Evolutionary conservation across 2,329 filamentous ascomycete genomes (phyloP), one percentile per base, ranked within the genome.

Genomic region (Monosporascus sp.): DNA sequence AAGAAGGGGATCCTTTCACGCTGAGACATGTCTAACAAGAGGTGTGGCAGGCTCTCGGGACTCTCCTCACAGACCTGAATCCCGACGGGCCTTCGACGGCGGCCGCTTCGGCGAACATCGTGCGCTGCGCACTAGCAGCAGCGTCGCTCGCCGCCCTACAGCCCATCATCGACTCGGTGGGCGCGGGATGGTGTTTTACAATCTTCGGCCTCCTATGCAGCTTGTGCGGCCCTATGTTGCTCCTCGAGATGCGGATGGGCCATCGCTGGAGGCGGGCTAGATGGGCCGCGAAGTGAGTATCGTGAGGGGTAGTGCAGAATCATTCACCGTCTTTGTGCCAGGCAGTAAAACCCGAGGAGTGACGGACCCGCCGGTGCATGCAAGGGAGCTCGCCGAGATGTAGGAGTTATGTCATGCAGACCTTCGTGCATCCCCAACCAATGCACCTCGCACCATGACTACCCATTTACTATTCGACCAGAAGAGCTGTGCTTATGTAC

Each of bases 111-210:
- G 57, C 60, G 4, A 65, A 63, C 16, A 55, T 63, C 44, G 55
- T 65, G 11, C 53, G 60, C 48, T 61, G 60, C 27, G 53, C 55
- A 3, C 49, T 64, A 4, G 56, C 60, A 9, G 59, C 60, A 2
- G 54, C 49, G 3, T 43, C 51, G 19, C 51, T 61, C 2, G 59
- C 59, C 2, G 52, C 54, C 1, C 37, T 61, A 1, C 54, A 64
- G 31, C 51, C 55, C 2, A 55, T 62, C 9, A 58, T 62, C n/a
- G 57, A 61, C 26, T 20, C 37, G 0, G 52, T 61, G 2, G 60
- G 61, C 3, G 40, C 52, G 17, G 60, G 58, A 17, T 64, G 59
- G 59, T 62, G 57, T 26, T 64, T 64, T 38, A 62, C 59, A 11
- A 58, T 63, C n/a, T 63, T 60, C 14, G 60, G 53, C 7, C 14